These are phyloP conservation scores for Metschnikowia anglica DNA, from an alignment of 805 yeast species.

Conservation along the genomic window DNA sequence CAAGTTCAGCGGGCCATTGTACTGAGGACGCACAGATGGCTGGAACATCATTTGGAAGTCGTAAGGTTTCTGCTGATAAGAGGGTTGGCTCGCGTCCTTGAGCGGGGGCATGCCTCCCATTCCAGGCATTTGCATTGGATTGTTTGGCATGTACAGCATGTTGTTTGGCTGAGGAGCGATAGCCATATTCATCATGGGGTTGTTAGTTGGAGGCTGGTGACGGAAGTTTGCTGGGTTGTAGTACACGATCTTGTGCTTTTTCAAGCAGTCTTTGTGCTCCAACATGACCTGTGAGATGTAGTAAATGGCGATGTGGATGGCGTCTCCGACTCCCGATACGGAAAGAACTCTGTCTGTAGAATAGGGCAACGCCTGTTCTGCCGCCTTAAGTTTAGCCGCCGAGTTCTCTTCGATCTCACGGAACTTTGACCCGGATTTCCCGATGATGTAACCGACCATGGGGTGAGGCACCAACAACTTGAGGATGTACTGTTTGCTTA, in stretches of 20 bases:
- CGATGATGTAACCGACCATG: constrained; percentile 77
- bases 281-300: constrained; percentile 67
- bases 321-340: constrained; percentile 79
- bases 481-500: constrained; percentile 54
- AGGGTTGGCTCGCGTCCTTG: constrained; percentile 11
- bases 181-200: constrained; percentile 23
- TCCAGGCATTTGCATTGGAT: constrained; percentile 14
- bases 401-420: constrained; percentile 80
- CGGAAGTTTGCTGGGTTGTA: constrained; percentile 56
- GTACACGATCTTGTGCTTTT: constrained; percentile 53
- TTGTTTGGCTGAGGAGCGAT: constrained; percentile 18
- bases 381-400: constrained; percentile 74
- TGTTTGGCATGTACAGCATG: constrained; percentile 21
- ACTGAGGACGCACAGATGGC: constrained; percentile 35
- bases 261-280: constrained; percentile 53
- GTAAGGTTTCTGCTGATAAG: constrained; percentile 27
- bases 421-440: constrained; percentile 70
- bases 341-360: constrained; percentile 75
- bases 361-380: constrained; percentile 66
- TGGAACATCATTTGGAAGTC: constrained; percentile 44
- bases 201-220: constrained; percentile 13
- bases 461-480: constrained; percentile 73
- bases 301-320: constrained; percentile 79
- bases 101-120: constrained; percentile 10
- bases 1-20: constrained; percentile 16